Base-by-base conservation (phyloP, 768 basidiomycete genomes). In the Agaricus blazei region DNA sequence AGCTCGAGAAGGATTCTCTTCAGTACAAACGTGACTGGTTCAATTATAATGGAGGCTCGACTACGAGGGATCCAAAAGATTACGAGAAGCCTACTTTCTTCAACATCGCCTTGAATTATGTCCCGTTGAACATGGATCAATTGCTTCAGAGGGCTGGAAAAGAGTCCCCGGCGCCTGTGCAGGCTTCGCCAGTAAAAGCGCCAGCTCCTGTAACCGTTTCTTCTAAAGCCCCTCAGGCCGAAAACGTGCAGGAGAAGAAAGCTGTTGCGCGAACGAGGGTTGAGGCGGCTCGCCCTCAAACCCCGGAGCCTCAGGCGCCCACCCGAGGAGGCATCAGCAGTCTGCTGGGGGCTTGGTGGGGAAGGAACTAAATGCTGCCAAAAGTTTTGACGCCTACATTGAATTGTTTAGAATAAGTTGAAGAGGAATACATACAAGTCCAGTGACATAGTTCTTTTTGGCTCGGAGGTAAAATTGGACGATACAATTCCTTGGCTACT, bases 81-180 rank as follows among this genome's bases (percentile, higher is more conserved):
- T 74, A 85, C 64, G 85, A 87, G 73, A 96, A 96, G 65, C 91
- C 92, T 14, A 64, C 93, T 40, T 97, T 98, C 75, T 97, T 95
- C 70, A 91, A 97, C 66, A 88, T 93, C 58, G 94, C 93, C 15
- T 83, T 94, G 63, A 97, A 96, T 70, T 97, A 96, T 65, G 85
- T 92, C 52, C 83, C 89, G 59, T 69, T 93, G 57, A 90, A 94
- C 63, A 87, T 94, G 84, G 88, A 90, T 44, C 72, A 81, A 49
- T 69, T 97, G 56, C 71, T 83, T 63, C 80, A 78, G 56, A 75
- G 87, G 15, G 89, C 87, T 3, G 93, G 93, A 1, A 85, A 84
- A 71, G 67, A 75, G 44, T 65, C 67, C 11, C 24, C 9, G 36
- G 52, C 70, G 2, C 51, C 61, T 27, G 60, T 62, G 7, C 55